phyloP scores from a whole-genome alignment of 768 basidiomycete genomes.

The Inosperma sp. region DNA sequence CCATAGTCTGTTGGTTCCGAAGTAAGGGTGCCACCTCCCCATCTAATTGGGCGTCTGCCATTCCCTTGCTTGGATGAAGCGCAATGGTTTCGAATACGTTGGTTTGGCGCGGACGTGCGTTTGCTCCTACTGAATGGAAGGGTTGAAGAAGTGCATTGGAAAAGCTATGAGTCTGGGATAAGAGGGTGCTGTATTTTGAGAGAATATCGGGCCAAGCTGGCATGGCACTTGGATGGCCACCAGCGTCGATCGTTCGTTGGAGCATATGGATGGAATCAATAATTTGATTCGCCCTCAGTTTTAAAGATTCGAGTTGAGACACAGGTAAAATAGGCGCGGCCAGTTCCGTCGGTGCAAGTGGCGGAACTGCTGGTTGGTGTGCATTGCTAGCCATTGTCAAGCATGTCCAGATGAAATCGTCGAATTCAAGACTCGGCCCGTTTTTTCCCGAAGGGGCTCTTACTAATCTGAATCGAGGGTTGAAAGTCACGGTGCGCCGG shows the following conservation, averaged over 20 bases:
- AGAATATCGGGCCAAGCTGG: slow-evolving; percentile 83
- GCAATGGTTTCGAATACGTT: slow-evolving; percentile 63
- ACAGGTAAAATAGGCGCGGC: slow-evolving; percentile 44
- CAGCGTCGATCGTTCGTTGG: slow-evolving; percentile 58
- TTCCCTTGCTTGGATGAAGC: slow-evolving; percentile 54
- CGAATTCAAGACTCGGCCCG: too few species aligned
- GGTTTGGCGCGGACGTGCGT: slow-evolving; percentile 20
- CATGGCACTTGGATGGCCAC: slow-evolving; percentile 55
- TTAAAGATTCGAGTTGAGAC: slow-evolving; percentile 69
- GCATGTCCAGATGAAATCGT: too few species aligned
- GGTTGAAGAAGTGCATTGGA: slow-evolving; percentile 54
- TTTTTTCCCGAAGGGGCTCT: too few species aligned
- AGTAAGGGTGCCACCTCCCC: slow-evolving; percentile 68
- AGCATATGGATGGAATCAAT: slow-evolving; percentile 69
- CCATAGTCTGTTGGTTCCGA: slow-evolving; percentile 74
- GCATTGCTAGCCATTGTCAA: neutral
- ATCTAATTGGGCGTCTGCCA: slow-evolving; percentile 67
- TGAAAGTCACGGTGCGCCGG: too few species aligned
- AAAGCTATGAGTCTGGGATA: slow-evolving; percentile 79
- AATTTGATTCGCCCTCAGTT: slow-evolving; percentile 74
- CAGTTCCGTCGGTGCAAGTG: slow-evolving; percentile 5
- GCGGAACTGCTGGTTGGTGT: neutral
- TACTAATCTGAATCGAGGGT: too few species aligned
- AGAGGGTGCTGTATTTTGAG: slow-evolving; percentile 78
- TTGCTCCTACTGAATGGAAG: slow-evolving; percentile 22